Evolutionary conservation across 345 rosid genomes (phyloP), one percentile per base, ranked within the genome.

Genomic region (Brassica incana): DNA sequence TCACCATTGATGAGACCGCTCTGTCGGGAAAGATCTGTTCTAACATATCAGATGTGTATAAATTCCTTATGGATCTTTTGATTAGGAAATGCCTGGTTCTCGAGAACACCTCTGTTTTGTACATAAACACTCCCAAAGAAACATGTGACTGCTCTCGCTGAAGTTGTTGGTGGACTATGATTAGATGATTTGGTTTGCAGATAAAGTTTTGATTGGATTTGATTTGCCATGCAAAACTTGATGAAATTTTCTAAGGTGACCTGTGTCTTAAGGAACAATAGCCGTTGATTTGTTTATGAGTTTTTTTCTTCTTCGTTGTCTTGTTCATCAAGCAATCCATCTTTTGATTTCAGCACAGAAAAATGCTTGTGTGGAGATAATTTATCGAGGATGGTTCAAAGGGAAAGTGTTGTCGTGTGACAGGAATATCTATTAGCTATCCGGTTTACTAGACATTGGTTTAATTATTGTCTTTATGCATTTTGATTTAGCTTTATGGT

Each of bases 1-100:
- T 74, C n/a, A 79, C 78, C 78, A 79, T 79, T 0, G 78, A 79
- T 73, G 82, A 79, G 18, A 79, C 65, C 1, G 70, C 25, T 67
- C 74, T 74, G 71, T 79, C 82, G 36, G 36, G 6, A 33, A 1
- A 32, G 4, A 32, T 35, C 38, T 35, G 8, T 5, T 35, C 38
- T 35, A 35, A 35, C 38, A 8, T 78, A 72, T 78, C 77, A 3
- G 77, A 67, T 59, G 71, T 78, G 69, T 72, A 43, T 43, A 45
- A 3, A 0, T 0, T 67, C 78, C 78, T 67, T 59, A 15, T 7
- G 38, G 38, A 35, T 35, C 38, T 36, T 50, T 79, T 79, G 64
- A 73, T 73, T 15, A 74, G 52, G 30, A 80, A 75, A 50, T 18
- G 78, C 18, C 71, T 20, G 75, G 65, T 61, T 50, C n/a, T 74